Percentiles rank a stretch among this genome's conserved stretches.
These are phyloP conservation scores for Bisporella sp. DNA, from an alignment of 2,329 filamentous ascomycete genomes.

Conservation along the genomic window DNA sequence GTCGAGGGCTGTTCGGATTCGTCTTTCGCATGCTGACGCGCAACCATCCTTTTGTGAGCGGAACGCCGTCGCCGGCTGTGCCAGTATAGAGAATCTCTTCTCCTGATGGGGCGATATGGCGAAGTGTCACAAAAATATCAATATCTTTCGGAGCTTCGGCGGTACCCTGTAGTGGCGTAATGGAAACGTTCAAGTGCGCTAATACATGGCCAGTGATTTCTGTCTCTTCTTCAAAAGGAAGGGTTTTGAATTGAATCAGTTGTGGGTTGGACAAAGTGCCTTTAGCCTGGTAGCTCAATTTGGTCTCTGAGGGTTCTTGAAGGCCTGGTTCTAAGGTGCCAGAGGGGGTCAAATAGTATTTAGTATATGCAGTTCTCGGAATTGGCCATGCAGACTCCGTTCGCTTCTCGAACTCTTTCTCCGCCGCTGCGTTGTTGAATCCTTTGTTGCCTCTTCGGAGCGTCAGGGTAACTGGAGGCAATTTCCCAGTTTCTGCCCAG, in stretches of 20 bases:
- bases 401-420: slow-evolving; percentile 47
- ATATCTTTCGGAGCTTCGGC: slow-evolving; percentile 39
- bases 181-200: slow-evolving; percentile 57
- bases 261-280: slow-evolving; percentile 48
- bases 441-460: slow-evolving; percentile 61
- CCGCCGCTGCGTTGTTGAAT: slow-evolving; percentile 55
- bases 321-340: slow-evolving; percentile 5
- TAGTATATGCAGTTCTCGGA: slow-evolving; percentile 55
- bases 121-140: slow-evolving; percentile 56
- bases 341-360: slow-evolving; percentile 42
- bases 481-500: slow-evolving; percentile 50
- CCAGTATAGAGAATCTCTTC: slow-evolving; percentile 58
- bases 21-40: slow-evolving; percentile 49
- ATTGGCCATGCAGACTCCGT: slow-evolving; percentile 61
- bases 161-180: slow-evolving; percentile 39
- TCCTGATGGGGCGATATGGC: slow-evolving; percentile 46
- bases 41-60: slow-evolving; percentile 59
- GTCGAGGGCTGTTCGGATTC: slow-evolving; percentile 40
- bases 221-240: slow-evolving; percentile 52
- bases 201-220: slow-evolving; percentile 65
- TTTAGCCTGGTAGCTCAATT: slow-evolving; percentile 32
- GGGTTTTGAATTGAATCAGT: slow-evolving; percentile 49
- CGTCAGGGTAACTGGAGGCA: slow-evolving; percentile 52
- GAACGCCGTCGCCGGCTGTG: slow-evolving; percentile 56
- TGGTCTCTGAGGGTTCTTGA: slow-evolving; percentile 22